Evolutionary conservation across 352 stramenopile genomes (phyloP).

Genomic region (Phytophthora meadii): DNA sequence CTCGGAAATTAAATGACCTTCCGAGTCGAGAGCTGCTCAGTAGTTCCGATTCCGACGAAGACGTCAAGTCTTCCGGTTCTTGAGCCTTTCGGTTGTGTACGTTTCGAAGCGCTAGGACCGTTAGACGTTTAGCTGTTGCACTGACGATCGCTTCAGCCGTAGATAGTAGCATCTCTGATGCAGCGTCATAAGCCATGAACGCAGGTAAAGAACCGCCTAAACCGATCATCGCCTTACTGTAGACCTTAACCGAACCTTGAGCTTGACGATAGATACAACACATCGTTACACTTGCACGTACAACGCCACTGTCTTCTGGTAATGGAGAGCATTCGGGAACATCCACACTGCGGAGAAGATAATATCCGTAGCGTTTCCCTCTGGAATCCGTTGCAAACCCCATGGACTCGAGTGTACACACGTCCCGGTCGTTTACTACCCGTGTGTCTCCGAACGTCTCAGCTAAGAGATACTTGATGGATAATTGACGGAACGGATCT

Average conservation of each 20-base stretch:
- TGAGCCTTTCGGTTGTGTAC: constrained; percentile 7
- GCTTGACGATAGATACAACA: constrained; percentile 75
- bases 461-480: constrained; percentile 62
- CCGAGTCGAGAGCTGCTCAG: constrained; percentile 25
- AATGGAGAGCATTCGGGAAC: constrained; percentile 54
- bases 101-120: constrained; percentile 19
- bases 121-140: constrained; percentile 59
- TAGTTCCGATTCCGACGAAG: constrained; percentile 28
- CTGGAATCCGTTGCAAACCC: constrained; percentile 45
- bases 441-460: constrained; percentile 50
- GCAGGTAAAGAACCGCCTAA: constrained; percentile 52
- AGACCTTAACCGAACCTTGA: constrained; percentile 51
- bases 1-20: constrained; percentile 29
- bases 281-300: constrained; percentile 58
- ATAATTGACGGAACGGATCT: constrained; percentile 63
- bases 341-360: constrained; percentile 65
- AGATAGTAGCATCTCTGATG: constrained; percentile 50
- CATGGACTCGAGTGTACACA: constrained; percentile 59
- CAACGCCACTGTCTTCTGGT: constrained; percentile 49
- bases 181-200: constrained; percentile 56
- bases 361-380: constrained; percentile 56
- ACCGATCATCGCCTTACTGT: constrained; percentile 65
- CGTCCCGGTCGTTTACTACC: constrained; percentile 60
- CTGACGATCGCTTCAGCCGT: constrained; percentile 46
- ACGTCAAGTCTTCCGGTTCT: constrained; percentile 26